A percentile compares a stretch with the other conserved stretches of the same genome.
Conservation (phyloP, 2,329 filamentous ascomycete species). For the Metarhizium sp. region DNA sequence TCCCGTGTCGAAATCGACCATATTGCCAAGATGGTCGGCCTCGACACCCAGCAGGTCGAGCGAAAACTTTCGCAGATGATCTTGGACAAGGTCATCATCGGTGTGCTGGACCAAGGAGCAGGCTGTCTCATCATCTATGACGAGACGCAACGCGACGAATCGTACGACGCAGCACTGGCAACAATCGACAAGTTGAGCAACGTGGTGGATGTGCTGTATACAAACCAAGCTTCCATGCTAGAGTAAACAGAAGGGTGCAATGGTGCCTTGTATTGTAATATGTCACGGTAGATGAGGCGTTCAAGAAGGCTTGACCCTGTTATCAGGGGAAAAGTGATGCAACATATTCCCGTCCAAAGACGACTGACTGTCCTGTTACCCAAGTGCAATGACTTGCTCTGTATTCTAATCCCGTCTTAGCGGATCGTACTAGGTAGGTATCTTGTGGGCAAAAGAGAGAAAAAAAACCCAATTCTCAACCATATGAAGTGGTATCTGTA, state of each 20-base stretch:
- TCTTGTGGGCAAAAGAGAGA: background rate
- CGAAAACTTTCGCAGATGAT: conserved; percentile 99
- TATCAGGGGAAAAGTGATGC: background rate
- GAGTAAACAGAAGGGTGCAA: conserved; percentile 49
- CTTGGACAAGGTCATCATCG: conserved; percentile 96
- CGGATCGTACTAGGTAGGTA: background rate
- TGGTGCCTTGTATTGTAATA: conserved; percentile 15
- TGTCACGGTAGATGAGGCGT: conserved; percentile 22
- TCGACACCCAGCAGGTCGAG: conserved; percentile 95
- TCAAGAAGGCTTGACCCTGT: conserved; percentile 16
- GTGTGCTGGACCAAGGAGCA: conserved; percentile 93
- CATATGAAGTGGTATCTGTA: conserved; percentile 7
- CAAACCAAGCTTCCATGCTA: conserved; percentile 90
- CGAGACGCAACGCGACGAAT: conserved; percentile 85
- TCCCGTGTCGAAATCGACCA: conserved; percentile 94
- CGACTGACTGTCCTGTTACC: background rate
- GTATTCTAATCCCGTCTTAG: background rate
- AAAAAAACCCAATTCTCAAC: background rate
- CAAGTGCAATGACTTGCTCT: background rate
- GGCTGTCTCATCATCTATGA: conserved; percentile 96
- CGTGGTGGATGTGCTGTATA: conserved; percentile 95
- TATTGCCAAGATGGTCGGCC: conserved; percentile 92
- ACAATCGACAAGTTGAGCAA: conserved; percentile 96
- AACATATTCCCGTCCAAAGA: background rate
- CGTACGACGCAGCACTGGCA: conserved; percentile 85